Percentiles rank a stretch among this genome's conserved stretches.
Conservation (phyloP, 1,284 basidiomycete genomes). For the Sutorius eximius region DNA sequence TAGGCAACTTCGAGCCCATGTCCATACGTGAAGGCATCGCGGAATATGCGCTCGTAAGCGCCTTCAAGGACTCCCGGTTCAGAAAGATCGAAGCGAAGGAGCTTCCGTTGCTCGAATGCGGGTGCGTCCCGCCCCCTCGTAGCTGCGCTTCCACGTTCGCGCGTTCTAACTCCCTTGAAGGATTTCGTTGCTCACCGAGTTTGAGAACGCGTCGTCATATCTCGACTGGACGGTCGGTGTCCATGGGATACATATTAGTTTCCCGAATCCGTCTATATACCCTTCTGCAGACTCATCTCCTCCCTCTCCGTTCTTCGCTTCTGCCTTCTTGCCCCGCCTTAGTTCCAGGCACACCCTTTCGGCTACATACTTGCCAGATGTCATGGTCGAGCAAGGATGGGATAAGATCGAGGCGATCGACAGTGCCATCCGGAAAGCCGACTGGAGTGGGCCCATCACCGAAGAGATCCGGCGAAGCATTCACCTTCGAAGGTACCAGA, state of each 20-base stretch:
- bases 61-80: conserved; percentile 72
- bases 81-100: conserved; percentile 74
- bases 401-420: conserved; percentile 85
- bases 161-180: conserved; percentile 31
- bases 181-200: conserved; percentile 90
- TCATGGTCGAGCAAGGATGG: conserved; percentile 94
- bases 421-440: conserved; percentile 90
- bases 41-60: conserved; percentile 90
- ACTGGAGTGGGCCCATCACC: conserved; percentile 80
- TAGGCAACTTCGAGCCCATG: conserved; percentile 88
- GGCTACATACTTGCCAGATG: conserved; percentile 94
- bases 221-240: conserved; percentile 91
- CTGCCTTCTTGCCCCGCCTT: conserved; percentile 54
- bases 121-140: conserved; percentile 50
- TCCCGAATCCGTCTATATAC: conserved; percentile 73
- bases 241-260: conserved; percentile 91
- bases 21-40: conserved; percentile 75
- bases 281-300: conserved; percentile 49
- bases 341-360: conserved; percentile 63
- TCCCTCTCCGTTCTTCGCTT: conserved; percentile 69
- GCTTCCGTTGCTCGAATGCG: conserved; percentile 80
- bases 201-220: conserved; percentile 83
- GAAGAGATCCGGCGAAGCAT: conserved; percentile 80
- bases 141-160: not conserved
- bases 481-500: conserved; percentile 84